Base-by-base conservation (phyloP, 331 rosid genomes). In the Dryas integrifolia region DNA sequence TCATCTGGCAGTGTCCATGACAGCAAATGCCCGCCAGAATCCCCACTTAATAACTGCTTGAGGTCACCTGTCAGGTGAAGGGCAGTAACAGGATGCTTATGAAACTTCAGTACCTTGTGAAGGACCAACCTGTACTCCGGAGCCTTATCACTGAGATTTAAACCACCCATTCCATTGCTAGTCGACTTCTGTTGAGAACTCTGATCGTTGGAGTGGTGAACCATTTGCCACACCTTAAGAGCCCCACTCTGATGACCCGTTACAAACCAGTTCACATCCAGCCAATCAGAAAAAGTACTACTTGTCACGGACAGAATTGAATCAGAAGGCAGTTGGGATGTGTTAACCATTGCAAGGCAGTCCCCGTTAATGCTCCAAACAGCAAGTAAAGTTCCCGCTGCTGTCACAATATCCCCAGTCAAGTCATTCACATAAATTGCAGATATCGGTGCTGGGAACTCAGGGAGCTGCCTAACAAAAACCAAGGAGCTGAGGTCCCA, bases 191-290 rank as follows among this genome's bases (percentile, higher is more conserved):
- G 76, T 49, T 79, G 91, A 77, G 91, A 83, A 80, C 69, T 69
- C 58, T 80, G 89, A n/a, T 72, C 86, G 58, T 81, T 83, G 67
- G 94, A 82, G 86, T 84, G 75, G 85, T 92, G 94, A 72, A 96
- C 87, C 96, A 87, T 92, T 83, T 90, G 97, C 99, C 98, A 96
- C 75, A 96, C 97, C 87, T 96, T 96, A 67, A 96, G 86, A 26
- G 99, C 90, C 72, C 99, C 99, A 76, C 99, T 96, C 89, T 96
- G 99, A 86, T 96, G 99, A 72, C 99, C 99, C 5, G 98, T 96
- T 73, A 87, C 99, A 74, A 86, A 92, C 99, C 99, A 96, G 81
- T 87, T 96, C 3, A 91, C 88, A 72, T 92, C 96, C 82, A 72
- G 85, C 99, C 99, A 96, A 87, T 96, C 99, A 53, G 97, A 92